A percentile compares a stretch with the other conserved stretches of the same genome.
Evolutionary conservation across 345 rosid genomes (phyloP).

Genomic region (Punica granatum): DNA sequence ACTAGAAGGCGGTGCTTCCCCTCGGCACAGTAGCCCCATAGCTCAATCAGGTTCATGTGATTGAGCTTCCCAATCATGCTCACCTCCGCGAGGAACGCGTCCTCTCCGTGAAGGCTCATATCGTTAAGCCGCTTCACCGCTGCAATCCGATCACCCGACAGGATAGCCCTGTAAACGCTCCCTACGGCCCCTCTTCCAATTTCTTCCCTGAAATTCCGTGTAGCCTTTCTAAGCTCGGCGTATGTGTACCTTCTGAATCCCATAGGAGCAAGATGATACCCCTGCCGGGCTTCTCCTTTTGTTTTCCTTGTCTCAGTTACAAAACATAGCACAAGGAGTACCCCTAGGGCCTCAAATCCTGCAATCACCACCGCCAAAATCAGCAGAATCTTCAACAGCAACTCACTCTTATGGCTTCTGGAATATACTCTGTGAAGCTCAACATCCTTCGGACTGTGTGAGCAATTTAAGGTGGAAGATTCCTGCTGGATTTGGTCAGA

Average conservation of each 20-base stretch:
- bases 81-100: slow-evolving; percentile 21
- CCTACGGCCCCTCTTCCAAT: slow-evolving; percentile 22
- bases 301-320: not conserved
- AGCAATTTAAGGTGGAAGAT: not conserved
- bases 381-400: not conserved
- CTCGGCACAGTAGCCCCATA: slow-evolving; percentile 22
- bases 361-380: not conserved
- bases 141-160: slow-evolving; percentile 4
- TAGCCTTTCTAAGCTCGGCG: slow-evolving; percentile 10
- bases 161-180: slow-evolving; percentile 13
- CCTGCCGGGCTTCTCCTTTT: not conserved
- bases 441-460: not conserved
- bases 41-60: slow-evolving; percentile 19
- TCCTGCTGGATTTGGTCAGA: slow-evolving; percentile 8
- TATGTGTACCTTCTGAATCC: slow-evolving; percentile 19
- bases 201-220: slow-evolving; percentile 12
- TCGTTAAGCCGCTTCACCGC: slow-evolving; percentile 21
- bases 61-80: slow-evolving; percentile 23
- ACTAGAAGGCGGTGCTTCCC: slow-evolving; percentile 18
- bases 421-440: no score
- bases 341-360: not conserved
- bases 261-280: slow-evolving; percentile 9
- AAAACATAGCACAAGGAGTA: slow-evolving; percentile 9
- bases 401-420: not conserved
- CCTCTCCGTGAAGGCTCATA: slow-evolving; percentile 9